A percentile compares a stretch with the other conserved stretches of the same genome.
Conservation (phyloP, 2,329 filamentous ascomycete species). For the Alternaria tenuissima region DNA sequence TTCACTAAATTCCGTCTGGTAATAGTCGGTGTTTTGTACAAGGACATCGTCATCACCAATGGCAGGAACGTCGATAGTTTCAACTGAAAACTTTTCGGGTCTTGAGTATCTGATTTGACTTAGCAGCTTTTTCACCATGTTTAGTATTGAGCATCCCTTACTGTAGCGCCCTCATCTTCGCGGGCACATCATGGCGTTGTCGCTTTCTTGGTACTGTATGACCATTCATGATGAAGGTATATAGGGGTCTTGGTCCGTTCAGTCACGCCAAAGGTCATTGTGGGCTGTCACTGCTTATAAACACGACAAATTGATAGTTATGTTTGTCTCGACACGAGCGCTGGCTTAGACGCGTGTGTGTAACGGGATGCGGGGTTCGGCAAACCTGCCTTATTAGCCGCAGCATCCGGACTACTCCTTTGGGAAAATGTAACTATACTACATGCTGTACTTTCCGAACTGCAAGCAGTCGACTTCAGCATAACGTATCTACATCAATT, state of each 20-base stretch:
- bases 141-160: constrained; percentile 6
- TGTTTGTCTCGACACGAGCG: not conserved
- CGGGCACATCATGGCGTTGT: constrained; percentile 18
- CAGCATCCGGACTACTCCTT: constrained; percentile 7
- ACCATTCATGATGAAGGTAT: constrained; percentile 2
- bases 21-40: constrained; percentile 11
- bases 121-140: not conserved
- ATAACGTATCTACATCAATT: not conserved
- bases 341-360: constrained; percentile 18
- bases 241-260: no score
- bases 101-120: constrained; percentile 28
- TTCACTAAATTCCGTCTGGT: not conserved
- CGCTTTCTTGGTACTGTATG: not conserved
- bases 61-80: constrained; percentile 25
- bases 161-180: constrained; percentile 37
- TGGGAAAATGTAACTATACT: not conserved
- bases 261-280: not conserved
- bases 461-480: not conserved
- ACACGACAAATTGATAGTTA: not conserved
- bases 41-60: constrained; percentile 34
- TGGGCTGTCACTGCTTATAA: not conserved
- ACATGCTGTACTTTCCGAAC: not conserved
- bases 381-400: constrained; percentile 16
- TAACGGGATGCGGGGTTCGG: constrained; percentile 26
- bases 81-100: constrained; percentile 30